Evolutionary conservation across 495 filamentous ascomycete species (phyloP).

Genomic region (Lentithecium fluviatile): DNA sequence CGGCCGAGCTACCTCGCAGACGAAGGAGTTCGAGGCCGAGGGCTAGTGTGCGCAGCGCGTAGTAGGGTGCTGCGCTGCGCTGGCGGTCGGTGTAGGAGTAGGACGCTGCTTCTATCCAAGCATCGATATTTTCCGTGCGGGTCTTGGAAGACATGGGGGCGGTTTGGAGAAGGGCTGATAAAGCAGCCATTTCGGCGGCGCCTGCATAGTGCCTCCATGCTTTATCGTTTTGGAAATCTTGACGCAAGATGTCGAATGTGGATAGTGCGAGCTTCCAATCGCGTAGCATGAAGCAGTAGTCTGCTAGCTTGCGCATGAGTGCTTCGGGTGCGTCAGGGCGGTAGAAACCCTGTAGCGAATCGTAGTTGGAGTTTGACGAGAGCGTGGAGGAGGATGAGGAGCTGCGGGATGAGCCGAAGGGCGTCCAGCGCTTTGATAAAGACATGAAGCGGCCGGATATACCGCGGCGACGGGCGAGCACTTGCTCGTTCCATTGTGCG

Average conservation of each 20-base stretch:
- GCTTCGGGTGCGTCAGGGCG: constrained; percentile 81
- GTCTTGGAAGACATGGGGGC: constrained; percentile 67
- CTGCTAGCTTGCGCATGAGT: constrained; percentile 86
- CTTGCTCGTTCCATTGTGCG: constrained; percentile 93
- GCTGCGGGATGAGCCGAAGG: constrained; percentile 62
- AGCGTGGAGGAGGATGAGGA: constrained; percentile 50
- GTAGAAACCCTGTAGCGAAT: constrained; percentile 74
- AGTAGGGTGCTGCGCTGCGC: constrained; percentile 61
- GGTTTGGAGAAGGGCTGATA: constrained; percentile 74
- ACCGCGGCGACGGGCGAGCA: constrained; percentile 84
- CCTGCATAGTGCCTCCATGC: constrained; percentile 95
- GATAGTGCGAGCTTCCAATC: constrained; percentile 92
- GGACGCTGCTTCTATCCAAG: constrained; percentile 79
- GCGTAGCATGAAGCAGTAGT: constrained; percentile 93
- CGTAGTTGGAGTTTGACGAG: constrained; percentile 64
- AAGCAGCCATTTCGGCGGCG: constrained; percentile 86
- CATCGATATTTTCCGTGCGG: constrained; percentile 74
- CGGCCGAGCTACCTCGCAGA: constrained; percentile 70
- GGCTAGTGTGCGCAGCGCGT: constrained; percentile 71
- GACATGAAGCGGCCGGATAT: constrained; percentile 86
- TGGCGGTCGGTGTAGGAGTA: constrained; percentile 89
- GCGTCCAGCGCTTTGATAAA: constrained; percentile 80
- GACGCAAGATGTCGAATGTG: constrained; percentile 82
- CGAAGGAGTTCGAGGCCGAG: constrained; percentile 79
- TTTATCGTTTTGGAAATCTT: constrained; percentile 90